phyloP scores from a whole-genome alignment of 805 yeast species.

The Debaryomyces hansenii region DNA sequence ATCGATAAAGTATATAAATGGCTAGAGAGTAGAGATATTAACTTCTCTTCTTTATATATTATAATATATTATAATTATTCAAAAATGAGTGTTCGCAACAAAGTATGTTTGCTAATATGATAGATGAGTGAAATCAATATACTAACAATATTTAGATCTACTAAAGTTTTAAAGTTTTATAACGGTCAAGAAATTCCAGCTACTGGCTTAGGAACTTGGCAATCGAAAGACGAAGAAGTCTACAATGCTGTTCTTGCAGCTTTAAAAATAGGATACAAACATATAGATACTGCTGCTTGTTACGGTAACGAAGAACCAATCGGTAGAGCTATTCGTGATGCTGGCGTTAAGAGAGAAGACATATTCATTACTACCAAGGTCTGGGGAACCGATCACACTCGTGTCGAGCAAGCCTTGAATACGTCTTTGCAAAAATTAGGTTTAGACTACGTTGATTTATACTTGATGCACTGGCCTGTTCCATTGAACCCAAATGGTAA shows the following conservation, averaged over 20 bases:
- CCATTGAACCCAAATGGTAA: constrained; percentile 41
- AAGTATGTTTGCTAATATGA: not conserved
- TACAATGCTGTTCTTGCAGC: constrained; percentile 58
- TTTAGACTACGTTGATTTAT: constrained; percentile 75
- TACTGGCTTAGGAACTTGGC: constrained; percentile 74
- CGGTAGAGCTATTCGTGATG: constrained; percentile 52
- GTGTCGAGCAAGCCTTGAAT: constrained; percentile 54
- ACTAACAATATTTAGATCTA: constrained; percentile 1
- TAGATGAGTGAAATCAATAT: not conserved
- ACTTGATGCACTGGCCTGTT: constrained; percentile 80
- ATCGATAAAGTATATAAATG: no score
- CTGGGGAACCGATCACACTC: constrained; percentile 54
- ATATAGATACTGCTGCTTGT: constrained; percentile 74
- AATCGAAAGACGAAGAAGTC: constrained; percentile 53
- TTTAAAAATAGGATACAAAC: constrained; percentile 63
- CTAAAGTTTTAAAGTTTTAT: constrained; percentile 43
- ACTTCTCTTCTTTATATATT: no score
- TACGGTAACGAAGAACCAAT: constrained; percentile 68
- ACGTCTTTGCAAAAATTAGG: constrained; percentile 62
- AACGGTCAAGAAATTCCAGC: constrained; percentile 62
- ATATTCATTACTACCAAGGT: constrained; percentile 73
- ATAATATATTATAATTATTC: not conserved
- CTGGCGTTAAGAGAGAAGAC: constrained; percentile 64
- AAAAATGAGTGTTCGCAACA: not conserved
- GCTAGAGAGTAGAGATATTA: no score